Percentiles rank a stretch among this genome's conserved stretches.
Evolutionary conservation across 2,329 filamentous ascomycete genomes (phyloP).

Genomic region (Scedosporium apiospermum): DNA sequence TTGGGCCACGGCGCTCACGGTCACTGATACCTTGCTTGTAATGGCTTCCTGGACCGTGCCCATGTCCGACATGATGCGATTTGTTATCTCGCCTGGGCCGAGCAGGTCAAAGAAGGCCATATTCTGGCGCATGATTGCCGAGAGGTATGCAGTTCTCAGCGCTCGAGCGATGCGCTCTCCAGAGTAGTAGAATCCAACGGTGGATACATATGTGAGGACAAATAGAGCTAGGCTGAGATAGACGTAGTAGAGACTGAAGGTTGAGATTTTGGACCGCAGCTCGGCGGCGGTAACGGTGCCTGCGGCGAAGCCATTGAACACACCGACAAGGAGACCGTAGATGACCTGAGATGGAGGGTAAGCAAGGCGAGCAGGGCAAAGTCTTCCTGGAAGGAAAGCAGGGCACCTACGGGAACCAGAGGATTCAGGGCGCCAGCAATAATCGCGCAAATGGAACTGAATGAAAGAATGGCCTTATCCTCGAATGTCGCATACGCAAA

Average conservation of each 20-base stretch:
- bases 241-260: conserved; percentile 40
- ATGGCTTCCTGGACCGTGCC: conserved; percentile 35
- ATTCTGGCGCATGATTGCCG: conserved; percentile 36
- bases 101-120: conserved; percentile 44
- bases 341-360: too few species aligned
- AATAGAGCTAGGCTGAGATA: conserved; percentile 51
- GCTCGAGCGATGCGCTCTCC: conserved; percentile 26
- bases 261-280: too few species aligned
- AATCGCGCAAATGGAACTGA: too few species aligned
- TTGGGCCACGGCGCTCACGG: conserved; percentile 30
- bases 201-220: conserved; percentile 9
- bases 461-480: too few species aligned
- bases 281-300: too few species aligned
- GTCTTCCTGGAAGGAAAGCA: too few species aligned
- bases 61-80: conserved; percentile 37
- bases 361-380: too few species aligned
- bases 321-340: too few species aligned
- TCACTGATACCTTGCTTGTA: conserved; percentile 32
- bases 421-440: too few species aligned
- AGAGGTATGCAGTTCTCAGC: conserved; percentile 27
- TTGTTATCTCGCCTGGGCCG: conserved; percentile 27
- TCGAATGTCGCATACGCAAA: too few species aligned
- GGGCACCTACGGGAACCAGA: too few species aligned
- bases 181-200: conserved; percentile 23
- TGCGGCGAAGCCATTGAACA: too few species aligned